phyloP scores from a whole-genome alignment of 2,329 filamentous ascomycete species.

The Pseudopyrenochaeta lycopersici region DNA sequence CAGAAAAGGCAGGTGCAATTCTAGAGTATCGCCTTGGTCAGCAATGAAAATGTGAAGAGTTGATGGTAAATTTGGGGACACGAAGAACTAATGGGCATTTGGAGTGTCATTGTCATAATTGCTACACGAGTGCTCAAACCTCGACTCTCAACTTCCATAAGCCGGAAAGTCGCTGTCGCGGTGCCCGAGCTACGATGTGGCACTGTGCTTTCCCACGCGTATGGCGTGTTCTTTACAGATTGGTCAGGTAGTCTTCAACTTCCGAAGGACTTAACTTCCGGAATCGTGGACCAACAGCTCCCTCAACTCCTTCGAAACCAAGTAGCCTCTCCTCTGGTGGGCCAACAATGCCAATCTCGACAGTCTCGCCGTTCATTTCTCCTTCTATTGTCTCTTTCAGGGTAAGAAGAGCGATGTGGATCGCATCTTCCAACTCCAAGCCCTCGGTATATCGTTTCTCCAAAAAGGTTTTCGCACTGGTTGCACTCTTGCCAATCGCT shows the following conservation, averaged over 20 bases:
- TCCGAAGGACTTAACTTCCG: conserved; percentile 95
- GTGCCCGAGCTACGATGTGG: not conserved
- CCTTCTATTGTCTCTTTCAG: conserved; percentile 99
- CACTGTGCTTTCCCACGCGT: not conserved
- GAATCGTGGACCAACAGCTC: conserved; percentile 85
- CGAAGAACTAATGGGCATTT: not conserved
- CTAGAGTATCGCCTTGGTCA: not conserved
- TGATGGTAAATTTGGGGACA: not conserved
- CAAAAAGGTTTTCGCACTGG: conserved; percentile 97
- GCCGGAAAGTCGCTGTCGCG: conserved; percentile 13
- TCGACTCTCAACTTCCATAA: conserved; percentile 1
- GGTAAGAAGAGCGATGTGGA: conserved; percentile 96
- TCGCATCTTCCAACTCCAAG: conserved; percentile 95
- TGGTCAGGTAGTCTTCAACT: conserved; percentile 99
- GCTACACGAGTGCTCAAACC: conserved; percentile 27
- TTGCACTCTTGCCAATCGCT: conserved; percentile 97
- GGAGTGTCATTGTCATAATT: conserved; percentile 35
- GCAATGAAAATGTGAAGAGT: not conserved
- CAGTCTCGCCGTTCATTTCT: conserved; percentile 98
- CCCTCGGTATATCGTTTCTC: conserved; percentile 99
- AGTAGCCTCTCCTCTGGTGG: conserved; percentile 92
- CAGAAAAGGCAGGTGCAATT: not conserved
- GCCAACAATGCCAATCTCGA: conserved; percentile 98
- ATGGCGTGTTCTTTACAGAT: conserved; percentile 72
- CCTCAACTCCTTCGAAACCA: conserved; percentile 88